Percentiles rank a stretch among this genome's conserved stretches.
Evolutionary conservation across 164 flowering plant genomes (phyloP).

Genomic region (Akebia trifoliata): DNA sequence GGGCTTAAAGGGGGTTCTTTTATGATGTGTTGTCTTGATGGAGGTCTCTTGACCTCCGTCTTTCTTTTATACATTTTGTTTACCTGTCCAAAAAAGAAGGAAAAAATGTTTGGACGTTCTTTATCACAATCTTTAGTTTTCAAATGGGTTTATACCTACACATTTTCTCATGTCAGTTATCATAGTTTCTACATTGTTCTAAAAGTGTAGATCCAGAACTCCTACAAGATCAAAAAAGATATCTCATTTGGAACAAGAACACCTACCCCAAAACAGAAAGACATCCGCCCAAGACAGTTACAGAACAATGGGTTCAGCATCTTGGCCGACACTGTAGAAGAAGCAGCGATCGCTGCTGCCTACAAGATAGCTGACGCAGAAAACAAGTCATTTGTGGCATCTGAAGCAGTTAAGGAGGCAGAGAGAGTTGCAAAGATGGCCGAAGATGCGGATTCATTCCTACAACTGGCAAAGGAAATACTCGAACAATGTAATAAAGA

Average conservation of each 20-base stretch:
- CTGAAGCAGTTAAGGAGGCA: constrained; percentile 75
- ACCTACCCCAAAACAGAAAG: constrained; percentile 41
- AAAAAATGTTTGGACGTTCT: too few species aligned
- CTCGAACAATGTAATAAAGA: constrained; percentile 51
- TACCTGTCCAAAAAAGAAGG: too few species aligned
- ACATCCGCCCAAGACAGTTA: constrained; percentile 21
- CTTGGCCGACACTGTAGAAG: constrained; percentile 33
- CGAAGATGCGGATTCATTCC: constrained; percentile 52
- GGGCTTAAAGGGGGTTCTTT: too few species aligned
- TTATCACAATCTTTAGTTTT: too few species aligned
- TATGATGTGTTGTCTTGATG: too few species aligned
- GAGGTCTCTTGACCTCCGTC: too few species aligned
- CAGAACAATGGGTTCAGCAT: constrained; percentile 10
- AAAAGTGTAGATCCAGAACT: constrained; percentile 45
- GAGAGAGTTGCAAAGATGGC: constrained; percentile 62
- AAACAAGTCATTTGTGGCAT: constrained; percentile 60
- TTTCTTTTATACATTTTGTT: too few species aligned
- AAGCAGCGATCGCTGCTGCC: constrained; percentile 55
- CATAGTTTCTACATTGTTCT: neutral
- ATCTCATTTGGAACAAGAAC: constrained; percentile 28
- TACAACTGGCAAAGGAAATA: constrained; percentile 48
- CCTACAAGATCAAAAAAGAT: constrained; percentile 45
- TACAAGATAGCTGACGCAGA: constrained; percentile 76
- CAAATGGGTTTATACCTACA: too few species aligned
- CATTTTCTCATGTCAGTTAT: neutral